These are phyloP conservation scores for Isatis lusitanica DNA, from an alignment of 441 rosid genomes.

Conservation along the genomic window DNA sequence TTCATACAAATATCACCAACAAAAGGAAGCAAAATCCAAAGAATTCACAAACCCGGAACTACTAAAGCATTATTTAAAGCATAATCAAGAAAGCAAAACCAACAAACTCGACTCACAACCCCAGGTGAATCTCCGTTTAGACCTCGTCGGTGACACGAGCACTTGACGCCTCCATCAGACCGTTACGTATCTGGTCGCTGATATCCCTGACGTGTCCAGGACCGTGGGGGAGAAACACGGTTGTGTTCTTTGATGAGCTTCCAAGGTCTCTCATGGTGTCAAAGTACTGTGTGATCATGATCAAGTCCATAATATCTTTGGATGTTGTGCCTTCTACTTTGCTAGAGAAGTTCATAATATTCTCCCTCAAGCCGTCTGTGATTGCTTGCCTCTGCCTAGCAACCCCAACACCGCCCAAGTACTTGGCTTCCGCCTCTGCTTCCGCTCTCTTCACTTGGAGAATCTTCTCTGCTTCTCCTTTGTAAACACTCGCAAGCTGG, in stretches of 20 bases:
- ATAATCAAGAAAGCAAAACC: slow-evolving; percentile 1
- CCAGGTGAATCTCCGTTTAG: slow-evolving; percentile 5
- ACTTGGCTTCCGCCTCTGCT: slow-evolving; percentile 94
- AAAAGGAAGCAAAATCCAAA: background rate
- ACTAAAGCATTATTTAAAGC: background rate
- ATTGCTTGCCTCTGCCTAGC: slow-evolving; percentile 99
- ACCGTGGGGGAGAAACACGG: slow-evolving; percentile 93
- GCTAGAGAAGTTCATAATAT: slow-evolving; percentile 88
- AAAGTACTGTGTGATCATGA: slow-evolving; percentile 94
- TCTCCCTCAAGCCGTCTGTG: slow-evolving; percentile 89
- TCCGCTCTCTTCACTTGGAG: slow-evolving; percentile 86
- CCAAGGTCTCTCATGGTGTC: slow-evolving; percentile 95
- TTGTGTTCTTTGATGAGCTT: slow-evolving; percentile 84
- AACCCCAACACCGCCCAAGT: slow-evolving; percentile 93
- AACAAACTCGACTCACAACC: background rate
- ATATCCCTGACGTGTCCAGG: slow-evolving; percentile 95
- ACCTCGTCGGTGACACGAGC: slow-evolving; percentile 36
- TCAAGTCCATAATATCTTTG: slow-evolving; percentile 95
- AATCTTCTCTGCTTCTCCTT: slow-evolving; percentile 96
- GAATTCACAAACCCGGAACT: background rate
- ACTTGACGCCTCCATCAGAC: slow-evolving; percentile 80
- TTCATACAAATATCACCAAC: background rate
- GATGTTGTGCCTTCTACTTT: slow-evolving; percentile 87
- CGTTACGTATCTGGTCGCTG: slow-evolving; percentile 80
- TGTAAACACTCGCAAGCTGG: slow-evolving; percentile 95